phyloP scores from a whole-genome alignment of 345 rosid genomes.

The Hypericum androsaemum region DNA sequence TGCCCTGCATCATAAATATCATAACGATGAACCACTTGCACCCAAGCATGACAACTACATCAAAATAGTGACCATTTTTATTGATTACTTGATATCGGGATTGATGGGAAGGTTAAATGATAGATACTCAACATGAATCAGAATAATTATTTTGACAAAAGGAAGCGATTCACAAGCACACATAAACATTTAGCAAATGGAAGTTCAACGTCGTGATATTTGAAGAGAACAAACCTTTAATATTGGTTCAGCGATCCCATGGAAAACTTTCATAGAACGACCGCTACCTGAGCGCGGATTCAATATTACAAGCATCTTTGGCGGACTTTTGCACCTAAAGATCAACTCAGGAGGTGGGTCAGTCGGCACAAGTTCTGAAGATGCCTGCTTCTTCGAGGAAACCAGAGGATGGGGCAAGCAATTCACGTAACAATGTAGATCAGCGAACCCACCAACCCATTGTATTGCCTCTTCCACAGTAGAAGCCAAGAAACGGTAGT shows the following conservation, averaged over 20 bases:
- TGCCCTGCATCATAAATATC: too few species aligned
- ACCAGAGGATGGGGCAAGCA: slow-evolving; percentile 85
- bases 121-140: too few species aligned
- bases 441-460: slow-evolving; percentile 97
- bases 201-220: too few species aligned
- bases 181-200: too few species aligned
- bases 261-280: slow-evolving; percentile 86
- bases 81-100: too few species aligned
- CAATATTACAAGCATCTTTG: slow-evolving; percentile 85
- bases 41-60: too few species aligned
- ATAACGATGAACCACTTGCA: too few species aligned
- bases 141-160: too few species aligned
- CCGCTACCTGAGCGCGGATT: slow-evolving; percentile 94
- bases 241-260: slow-evolving; percentile 75
- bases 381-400: slow-evolving; percentile 85
- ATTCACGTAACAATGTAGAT: slow-evolving; percentile 85
- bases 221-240: slow-evolving; percentile 51
- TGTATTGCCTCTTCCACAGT: slow-evolving; percentile 78
- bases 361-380: slow-evolving; percentile 63
- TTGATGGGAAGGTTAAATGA: too few species aligned
- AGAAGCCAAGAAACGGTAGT: slow-evolving; percentile 71
- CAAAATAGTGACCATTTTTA: too few species aligned
- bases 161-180: too few species aligned
- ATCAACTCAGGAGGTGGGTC: slow-evolving; percentile 87
- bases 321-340: slow-evolving; percentile 88